Base-by-base conservation (phyloP, 768 basidiomycete species). In the Mycena crocata region DNA sequence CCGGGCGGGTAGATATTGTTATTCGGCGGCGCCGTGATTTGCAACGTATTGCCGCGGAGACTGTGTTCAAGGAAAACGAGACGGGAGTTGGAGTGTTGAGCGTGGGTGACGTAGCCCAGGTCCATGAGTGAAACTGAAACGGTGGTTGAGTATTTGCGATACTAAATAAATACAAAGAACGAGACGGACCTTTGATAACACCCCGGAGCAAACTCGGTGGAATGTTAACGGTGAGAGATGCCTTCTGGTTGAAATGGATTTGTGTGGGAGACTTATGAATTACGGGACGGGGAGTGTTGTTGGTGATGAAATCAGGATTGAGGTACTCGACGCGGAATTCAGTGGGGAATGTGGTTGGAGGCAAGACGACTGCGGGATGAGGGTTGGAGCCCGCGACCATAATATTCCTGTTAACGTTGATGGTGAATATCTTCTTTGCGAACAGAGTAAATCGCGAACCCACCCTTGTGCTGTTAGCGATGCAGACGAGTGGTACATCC, bases 381-480 rank as follows among this genome's bases (percentile, higher is more conserved):
- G 87, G 87, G 68, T 88, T 89, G 46, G 85, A 87, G n/a, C 87
- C 88, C 15, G 87, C 83, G 35, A 89, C 82, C 83, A 89, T 79
- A 62, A 89, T 73, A 46, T 81, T 80, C 17, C 82, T 69, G 49
- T 17, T 5, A 45, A 50, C n/a, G n/a, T n/a, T n/a, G 32, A 49
- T 35, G 3, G 21, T 58, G 80, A 81, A 13, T 14, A 21, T 8
- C n/a, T n/a, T 50, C 44, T 23, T 39, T n/a, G 28, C 7, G 23
- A 51, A 37, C 19, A 39, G 31, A 42, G 45, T 15, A 46, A 42
- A 34, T 19, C 1, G 12, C 35, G 32, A 34, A 57, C 68, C 23
- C 52, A 66, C 31, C 82, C 88, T 46, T 78, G 78, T 26, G 86
- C 86, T 8, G 87, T 86, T 57, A 88, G 70, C 28, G 86, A 86